Base-by-base conservation (phyloP, 2,329 filamentous ascomycete species). In the Paraphoma chrysanthemicola region DNA sequence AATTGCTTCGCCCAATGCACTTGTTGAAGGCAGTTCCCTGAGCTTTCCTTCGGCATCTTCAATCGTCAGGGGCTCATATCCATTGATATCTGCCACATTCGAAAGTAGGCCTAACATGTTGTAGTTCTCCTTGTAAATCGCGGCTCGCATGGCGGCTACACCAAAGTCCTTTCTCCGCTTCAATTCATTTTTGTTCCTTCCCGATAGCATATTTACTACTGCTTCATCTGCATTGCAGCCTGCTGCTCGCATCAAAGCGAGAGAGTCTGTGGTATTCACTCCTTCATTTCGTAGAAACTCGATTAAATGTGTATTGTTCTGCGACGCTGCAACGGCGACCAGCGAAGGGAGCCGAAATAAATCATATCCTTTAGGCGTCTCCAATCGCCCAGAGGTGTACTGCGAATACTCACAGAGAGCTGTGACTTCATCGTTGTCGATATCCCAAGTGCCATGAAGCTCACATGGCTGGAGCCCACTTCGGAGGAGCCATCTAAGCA, bases 1-100 rank as follows among this genome's bases (percentile, higher is more conserved):
- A 7, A 58, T 48, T 1, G 56, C 48, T 17, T 54, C 51, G 7
- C 56, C 56, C 3, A 58, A 14, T 11, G 51, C 30, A 18, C 53
- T 53, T 3, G 48, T 10, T 11, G 28, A 43, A 11, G 9, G n/a
- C 36, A 1, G 9, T 48, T 5, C 1, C 0, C 16, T 56, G 39
- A 4, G 52, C 14, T 10, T 44, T 48, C 11, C 46, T 14, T 18
- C 5, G 3, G 17, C 14, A 6, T 28, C n/a, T 29, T 38, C 11
- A 9, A 18, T 41, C 14, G 17, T 33, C 31, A 51, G 18, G n/a
- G 17, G 12, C 11, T 44, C 11, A 10, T 44, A 14, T 16, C 36
- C 43, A 3, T 57, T 48, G 44, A 57, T 46, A 10, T 58, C 44
- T 2, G 31, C 36, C 9, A 7, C 33, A 2, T 29, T 8, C n/a